Conservation (phyloP, 169 alveolate species). For the Plasmodium blacklocki region DNA sequence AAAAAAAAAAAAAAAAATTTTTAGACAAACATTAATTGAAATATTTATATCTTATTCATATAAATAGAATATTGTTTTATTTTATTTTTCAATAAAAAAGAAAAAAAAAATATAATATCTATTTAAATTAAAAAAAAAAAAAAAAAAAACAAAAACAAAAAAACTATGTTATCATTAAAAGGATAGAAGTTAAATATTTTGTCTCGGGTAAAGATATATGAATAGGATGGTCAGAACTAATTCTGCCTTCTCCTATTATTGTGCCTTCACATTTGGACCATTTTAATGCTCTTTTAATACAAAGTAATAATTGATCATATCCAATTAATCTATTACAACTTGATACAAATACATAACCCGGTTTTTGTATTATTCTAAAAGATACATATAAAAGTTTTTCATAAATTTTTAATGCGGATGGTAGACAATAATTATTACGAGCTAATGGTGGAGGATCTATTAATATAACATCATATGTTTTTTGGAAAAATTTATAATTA, state of each 20-base stretch:
- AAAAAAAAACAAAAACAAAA: background rate
- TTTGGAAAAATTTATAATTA: slow-evolving; percentile 59
- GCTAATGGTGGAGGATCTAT: slow-evolving; percentile 76
- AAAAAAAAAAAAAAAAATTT: no score
- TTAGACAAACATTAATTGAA: no score
- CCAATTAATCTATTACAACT: slow-evolving; percentile 75
- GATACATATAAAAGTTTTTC: slow-evolving; percentile 75
- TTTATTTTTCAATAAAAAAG: background rate
- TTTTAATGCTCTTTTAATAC: slow-evolving; percentile 52
- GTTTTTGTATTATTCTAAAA: slow-evolving; percentile 61
- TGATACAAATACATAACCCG: slow-evolving; percentile 76
- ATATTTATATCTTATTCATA: background rate
- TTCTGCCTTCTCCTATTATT: slow-evolving; percentile 72
- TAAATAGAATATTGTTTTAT: no score
- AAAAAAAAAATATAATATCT: no score
- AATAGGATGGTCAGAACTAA: slow-evolving; percentile 76
- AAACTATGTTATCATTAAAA: slow-evolving; percentile 54
- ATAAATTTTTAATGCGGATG: slow-evolving; percentile 67
- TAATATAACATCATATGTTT: slow-evolving; percentile 74
- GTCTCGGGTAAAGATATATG: slow-evolving; percentile 72
- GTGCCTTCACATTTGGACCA: slow-evolving; percentile 76
- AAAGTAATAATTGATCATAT: slow-evolving; percentile 36
- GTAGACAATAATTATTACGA: slow-evolving; percentile 57
- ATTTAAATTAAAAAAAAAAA: slow-evolving; percentile 7
- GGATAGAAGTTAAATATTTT: slow-evolving; percentile 58